Evolutionary conservation across 305 asterid genomes (phyloP).

Genomic region (Fraxinus sp.): DNA sequence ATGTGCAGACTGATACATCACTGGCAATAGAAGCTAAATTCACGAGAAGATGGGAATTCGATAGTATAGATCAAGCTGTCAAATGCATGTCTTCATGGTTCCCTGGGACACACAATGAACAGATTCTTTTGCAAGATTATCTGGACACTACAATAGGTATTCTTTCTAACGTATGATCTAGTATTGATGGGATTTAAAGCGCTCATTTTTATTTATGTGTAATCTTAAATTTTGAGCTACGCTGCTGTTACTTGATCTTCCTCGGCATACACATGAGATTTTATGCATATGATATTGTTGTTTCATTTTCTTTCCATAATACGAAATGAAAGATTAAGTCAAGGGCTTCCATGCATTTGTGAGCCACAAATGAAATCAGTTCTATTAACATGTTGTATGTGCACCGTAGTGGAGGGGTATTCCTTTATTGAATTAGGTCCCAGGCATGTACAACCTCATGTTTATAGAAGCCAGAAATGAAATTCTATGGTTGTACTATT

Average conservation of each 20-base stretch:
- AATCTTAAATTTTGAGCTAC: background rate
- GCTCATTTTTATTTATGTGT: background rate
- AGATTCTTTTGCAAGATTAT: conserved; percentile 47
- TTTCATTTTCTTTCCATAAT: background rate
- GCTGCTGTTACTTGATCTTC: background rate
- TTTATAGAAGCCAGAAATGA: background rate
- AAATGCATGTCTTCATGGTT: conserved; percentile 57
- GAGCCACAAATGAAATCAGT: background rate
- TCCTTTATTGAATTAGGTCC: background rate
- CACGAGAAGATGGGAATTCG: conserved; percentile 83
- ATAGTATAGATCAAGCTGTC: conserved; percentile 66
- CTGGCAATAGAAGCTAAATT: conserved; percentile 69
- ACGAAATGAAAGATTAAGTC: background rate
- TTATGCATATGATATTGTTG: background rate
- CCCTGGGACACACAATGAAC: conserved; percentile 57
- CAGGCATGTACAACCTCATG: background rate
- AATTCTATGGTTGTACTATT: background rate
- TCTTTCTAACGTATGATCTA: background rate
- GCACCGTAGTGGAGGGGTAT: background rate
- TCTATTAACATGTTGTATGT: background rate
- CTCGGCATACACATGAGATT: background rate
- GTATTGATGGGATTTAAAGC: background rate
- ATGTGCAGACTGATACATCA: conserved; percentile 72
- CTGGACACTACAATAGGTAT: conserved; percentile 56
- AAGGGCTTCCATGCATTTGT: background rate